Base-by-base conservation (phyloP, 2,329 filamentous ascomycete species). In the Paecilomyces niveus region DNA sequence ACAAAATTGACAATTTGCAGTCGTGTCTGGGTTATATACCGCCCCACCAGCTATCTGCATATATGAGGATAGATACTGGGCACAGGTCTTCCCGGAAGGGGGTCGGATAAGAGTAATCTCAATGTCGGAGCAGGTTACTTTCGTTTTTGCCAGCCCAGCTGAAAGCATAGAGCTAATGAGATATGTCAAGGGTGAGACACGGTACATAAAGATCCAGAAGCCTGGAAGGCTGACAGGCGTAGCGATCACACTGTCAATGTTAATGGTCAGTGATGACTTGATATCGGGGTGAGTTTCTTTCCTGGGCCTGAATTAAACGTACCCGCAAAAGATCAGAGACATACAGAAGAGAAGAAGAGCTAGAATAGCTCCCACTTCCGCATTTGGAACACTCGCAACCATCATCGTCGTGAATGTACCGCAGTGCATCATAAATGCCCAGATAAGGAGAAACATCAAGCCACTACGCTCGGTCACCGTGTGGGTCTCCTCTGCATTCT, bases 131-230 rank as follows among this genome's bases (percentile, higher is more conserved):
- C 74, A 76, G 10, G 65, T 22, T 7, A 74, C 69, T 0, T 61
- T 58, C 2, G 68, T 65, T 2, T 67, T 67, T 0, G 70, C 59
- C 1, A 76, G 50, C 0, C 74, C 74, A 0, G 69, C 71, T 0
- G 72, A 70, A 10, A 74, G 61, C 15, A 80, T 70, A 1, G 74
- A 68, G 18, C 74, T 73, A 3, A 80, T 75, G 9, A 79, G 75
- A 56, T 89, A 90, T 0, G 85, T 89, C 61, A 89, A 86, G 0
- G 86, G 86, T 0, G 81, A 85, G 10, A 85, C 78, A 26, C 84
- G 81, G 71, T 90, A 89, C 88, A 90, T 90, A 75, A 89, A 90
- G 61, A 85, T 84, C 88, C 88, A 92, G 76, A 91, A 91, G 0
- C 83, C 80, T 0, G 88, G 88, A 1, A 91, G 77, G 0, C 80